These are phyloP conservation scores for Amphirosellinia nigrospora DNA, from an alignment of 495 filamentous ascomycete species.

Conservation along the genomic window DNA sequence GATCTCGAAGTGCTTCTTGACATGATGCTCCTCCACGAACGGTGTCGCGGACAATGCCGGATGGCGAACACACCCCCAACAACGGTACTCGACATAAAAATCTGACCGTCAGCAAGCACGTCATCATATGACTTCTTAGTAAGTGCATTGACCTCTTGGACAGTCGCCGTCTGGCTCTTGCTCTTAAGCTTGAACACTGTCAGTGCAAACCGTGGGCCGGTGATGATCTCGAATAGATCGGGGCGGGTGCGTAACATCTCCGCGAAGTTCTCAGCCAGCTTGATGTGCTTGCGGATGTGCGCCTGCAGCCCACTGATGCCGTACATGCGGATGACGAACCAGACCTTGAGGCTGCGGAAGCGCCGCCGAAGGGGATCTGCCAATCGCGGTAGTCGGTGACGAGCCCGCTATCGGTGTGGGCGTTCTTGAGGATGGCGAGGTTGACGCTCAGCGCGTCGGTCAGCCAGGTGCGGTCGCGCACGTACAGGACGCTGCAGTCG, in stretches of 20 bases:
- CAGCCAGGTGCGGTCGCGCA: conserved; percentile 75
- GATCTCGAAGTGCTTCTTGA: conserved; percentile 79
- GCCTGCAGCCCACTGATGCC: conserved; percentile 78
- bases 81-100: conserved; percentile 83
- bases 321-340: conserved; percentile 93
- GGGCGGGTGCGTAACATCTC: conserved; percentile 58
- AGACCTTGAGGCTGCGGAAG: conserved; percentile 93
- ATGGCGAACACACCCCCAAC: conserved; percentile 82
- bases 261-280: conserved; percentile 73
- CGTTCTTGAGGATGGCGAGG: conserved; percentile 77
- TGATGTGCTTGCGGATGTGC: conserved; percentile 71
- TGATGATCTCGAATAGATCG: conserved; percentile 81
- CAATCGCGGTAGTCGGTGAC: conserved; percentile 98
- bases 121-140: conserved; percentile 81
- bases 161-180: conserved; percentile 26
- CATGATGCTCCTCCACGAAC: conserved; percentile 71
- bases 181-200: conserved; percentile 70
- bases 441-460: conserved; percentile 81
- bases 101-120: conserved; percentile 76
- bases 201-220: conserved; percentile 77
- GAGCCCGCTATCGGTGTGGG: conserved; percentile 77
- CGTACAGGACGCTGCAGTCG: conserved; percentile 83
- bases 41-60: conserved; percentile 72
- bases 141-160: conserved; percentile 59
- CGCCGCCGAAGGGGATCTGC: conserved; percentile 94